phyloP scores from a whole-genome alignment of 2,329 filamentous ascomycete species.

The Aureobasidium subglaciale region DNA sequence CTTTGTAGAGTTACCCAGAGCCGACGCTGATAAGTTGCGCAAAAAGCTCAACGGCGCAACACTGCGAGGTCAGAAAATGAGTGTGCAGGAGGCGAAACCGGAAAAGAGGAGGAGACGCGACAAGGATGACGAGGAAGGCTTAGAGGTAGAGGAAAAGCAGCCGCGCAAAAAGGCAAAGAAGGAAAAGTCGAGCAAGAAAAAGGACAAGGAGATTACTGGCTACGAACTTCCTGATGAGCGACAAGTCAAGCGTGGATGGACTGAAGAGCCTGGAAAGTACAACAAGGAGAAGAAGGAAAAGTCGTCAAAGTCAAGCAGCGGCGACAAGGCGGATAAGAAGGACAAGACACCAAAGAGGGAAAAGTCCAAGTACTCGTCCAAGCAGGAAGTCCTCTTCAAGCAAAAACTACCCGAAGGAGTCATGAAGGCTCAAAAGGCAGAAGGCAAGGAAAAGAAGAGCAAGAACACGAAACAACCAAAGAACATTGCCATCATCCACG shows the following conservation, averaged over 20 bases:
- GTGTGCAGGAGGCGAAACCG: slow-evolving; percentile 72
- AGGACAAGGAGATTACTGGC: slow-evolving; percentile 54
- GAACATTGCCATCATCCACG: slow-evolving; percentile 66
- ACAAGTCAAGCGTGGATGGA: slow-evolving; percentile 86
- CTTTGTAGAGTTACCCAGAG: slow-evolving; percentile 72
- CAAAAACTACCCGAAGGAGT: slow-evolving; percentile 48
- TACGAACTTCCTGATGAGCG: slow-evolving; percentile 65
- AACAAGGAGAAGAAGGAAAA: slow-evolving; percentile 47
- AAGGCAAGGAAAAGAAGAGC: slow-evolving; percentile 53
- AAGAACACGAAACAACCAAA: slow-evolving; percentile 43
- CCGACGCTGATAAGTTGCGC: slow-evolving; percentile 83
- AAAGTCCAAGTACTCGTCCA: slow-evolving; percentile 68
- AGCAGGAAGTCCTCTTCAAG: slow-evolving; percentile 79
- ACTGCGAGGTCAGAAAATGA: slow-evolving; percentile 77
- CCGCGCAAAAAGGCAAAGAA: slow-evolving; percentile 36
- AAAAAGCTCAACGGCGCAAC: slow-evolving; percentile 85
- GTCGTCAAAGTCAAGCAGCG: slow-evolving; percentile 64
- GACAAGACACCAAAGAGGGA: slow-evolving; percentile 52
- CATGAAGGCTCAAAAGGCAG: slow-evolving; percentile 34
- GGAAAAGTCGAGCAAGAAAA: slow-evolving; percentile 46
- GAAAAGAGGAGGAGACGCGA: slow-evolving; percentile 42
- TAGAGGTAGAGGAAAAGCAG: slow-evolving; percentile 28
- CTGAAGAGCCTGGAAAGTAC: slow-evolving; percentile 45
- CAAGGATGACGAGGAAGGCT: slow-evolving; percentile 27
- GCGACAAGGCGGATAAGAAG: slow-evolving; percentile 70